These are phyloP conservation scores for Cutaneotrichosporon dermatis DNA, from an alignment of 1,284 basidiomycete genomes.

Conservation along the genomic window DNA sequence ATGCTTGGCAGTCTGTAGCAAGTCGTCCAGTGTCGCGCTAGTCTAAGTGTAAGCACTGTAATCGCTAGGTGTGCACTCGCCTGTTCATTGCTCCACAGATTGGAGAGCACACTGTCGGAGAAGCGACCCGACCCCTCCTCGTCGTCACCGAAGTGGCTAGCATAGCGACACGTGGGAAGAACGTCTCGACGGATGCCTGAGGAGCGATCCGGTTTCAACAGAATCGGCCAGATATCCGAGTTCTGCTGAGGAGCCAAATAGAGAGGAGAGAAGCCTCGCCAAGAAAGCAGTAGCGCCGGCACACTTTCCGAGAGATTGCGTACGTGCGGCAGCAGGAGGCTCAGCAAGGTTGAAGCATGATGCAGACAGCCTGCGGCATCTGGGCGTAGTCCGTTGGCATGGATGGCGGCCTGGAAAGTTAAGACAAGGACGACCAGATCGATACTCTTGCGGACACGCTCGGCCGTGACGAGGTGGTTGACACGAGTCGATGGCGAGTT, in stretches of 20 bases:
- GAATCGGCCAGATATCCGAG: constrained; percentile 53
- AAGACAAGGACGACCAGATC: constrained; percentile 65
- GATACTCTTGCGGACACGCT: constrained; percentile 61
- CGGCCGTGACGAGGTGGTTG: constrained; percentile 51
- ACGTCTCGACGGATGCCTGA: constrained; percentile 64
- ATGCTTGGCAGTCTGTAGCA: constrained; percentile 23
- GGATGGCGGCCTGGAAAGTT: constrained; percentile 63
- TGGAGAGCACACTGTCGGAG: neutral
- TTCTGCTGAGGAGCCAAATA: constrained; percentile 41
- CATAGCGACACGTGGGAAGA: constrained; percentile 42
- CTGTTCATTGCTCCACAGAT: constrained; percentile 60
- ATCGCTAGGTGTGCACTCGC: constrained; percentile 49
- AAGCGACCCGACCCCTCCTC: neutral
- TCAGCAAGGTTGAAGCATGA: constrained; percentile 16
- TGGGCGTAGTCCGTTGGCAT: constrained; percentile 58
- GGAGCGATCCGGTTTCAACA: constrained; percentile 59
- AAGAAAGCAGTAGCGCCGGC: constrained; percentile 50
- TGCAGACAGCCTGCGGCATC: constrained; percentile 23
- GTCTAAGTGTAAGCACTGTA: constrained; percentile 7
- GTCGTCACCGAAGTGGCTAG: constrained; percentile 5
- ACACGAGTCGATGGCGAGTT: constrained; percentile 9
- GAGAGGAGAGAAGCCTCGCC: constrained; percentile 64
- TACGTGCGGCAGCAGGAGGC: constrained; percentile 18
- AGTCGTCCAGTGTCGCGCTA: neutral
- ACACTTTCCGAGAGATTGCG: constrained; percentile 12